These are phyloP conservation scores for Phytopythium ostracodes DNA, from an alignment of 352 stramenopile genomes.

Conservation along the genomic window DNA sequence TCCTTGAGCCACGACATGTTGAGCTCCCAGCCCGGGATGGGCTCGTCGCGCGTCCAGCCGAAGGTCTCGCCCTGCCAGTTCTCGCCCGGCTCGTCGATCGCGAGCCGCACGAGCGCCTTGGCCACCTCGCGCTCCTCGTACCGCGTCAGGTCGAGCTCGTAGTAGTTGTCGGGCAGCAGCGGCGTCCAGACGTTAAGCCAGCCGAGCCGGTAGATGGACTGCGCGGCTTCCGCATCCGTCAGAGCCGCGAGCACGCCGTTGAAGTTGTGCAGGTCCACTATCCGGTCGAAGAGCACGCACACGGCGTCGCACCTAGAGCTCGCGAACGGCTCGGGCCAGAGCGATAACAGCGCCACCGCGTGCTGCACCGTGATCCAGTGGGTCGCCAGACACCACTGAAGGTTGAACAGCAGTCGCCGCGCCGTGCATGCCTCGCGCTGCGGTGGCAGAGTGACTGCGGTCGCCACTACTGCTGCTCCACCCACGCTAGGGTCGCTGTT, in stretches of 20 bases:
- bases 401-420: slow-evolving; percentile 53
- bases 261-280: slow-evolving; percentile 73
- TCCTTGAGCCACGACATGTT: slow-evolving; percentile 81
- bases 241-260: slow-evolving; percentile 52
- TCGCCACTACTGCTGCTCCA: not conserved
- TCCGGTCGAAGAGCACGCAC: slow-evolving; percentile 61
- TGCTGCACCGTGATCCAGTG: slow-evolving; percentile 69
- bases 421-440: slow-evolving; percentile 48
- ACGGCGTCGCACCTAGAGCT: slow-evolving; percentile 52
- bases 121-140: slow-evolving; percentile 76
- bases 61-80: slow-evolving; percentile 81
- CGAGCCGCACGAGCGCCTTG: slow-evolving; percentile 65
- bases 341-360: slow-evolving; percentile 36
- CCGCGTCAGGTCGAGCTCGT: slow-evolving; percentile 57
- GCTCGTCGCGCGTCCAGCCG: slow-evolving; percentile 71
- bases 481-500: not conserved
- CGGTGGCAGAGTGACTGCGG: not conserved
- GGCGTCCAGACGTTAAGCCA: slow-evolving; percentile 75
- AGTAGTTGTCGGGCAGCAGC: slow-evolving; percentile 72
- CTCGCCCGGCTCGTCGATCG: slow-evolving; percentile 76
- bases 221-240: slow-evolving; percentile 46
- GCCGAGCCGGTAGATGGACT: slow-evolving; percentile 59
- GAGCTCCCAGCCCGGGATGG: slow-evolving; percentile 77
- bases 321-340: slow-evolving; percentile 48
- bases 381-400: slow-evolving; percentile 68